Evolutionary conservation across 2,329 filamentous ascomycete species (phyloP), one percentile per base, ranked within the genome.

Genomic region (Colletotrichum echinochloae): DNA sequence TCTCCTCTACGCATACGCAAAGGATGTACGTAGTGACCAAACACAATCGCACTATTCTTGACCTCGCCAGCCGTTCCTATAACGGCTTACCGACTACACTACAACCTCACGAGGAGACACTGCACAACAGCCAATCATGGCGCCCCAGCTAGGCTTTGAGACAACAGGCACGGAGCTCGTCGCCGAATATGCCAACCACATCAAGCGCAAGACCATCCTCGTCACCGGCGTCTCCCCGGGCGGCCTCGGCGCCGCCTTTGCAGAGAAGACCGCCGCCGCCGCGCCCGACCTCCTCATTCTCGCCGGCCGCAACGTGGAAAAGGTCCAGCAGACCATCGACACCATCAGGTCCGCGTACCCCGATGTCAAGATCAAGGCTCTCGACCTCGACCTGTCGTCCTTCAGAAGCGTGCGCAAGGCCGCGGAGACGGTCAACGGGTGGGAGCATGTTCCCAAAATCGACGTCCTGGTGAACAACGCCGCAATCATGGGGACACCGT

Each of bases 401-500:
- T 73, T 82, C 39, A 76, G 79, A 2, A 78, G 78, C 0, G 78
- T 86, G 4, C 79, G 84, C 20, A 66, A 74, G 1, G 81, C 83
- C 0, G 83, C 83, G 1, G 74, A 72, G 0, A 75, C 78, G 12
- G 77, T 85, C 5, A 80, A 79, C 16, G 46, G 66, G 0, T 80
- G 78, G 76, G 65, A 35, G 2, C 79, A 80, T 5, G 76, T 81
- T 2, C 76, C 74, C 71, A 73, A 51, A 11, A 78, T 85, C 18
- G 81, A 85, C 49, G 77, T 83, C 5, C 65, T 85, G 14, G 78
- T 85, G 14, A 84, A 84, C 66, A 83, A 82, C 65, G 82, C 83
- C 0, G 82, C 78, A 3, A 77, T 85, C 59, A 84, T 84, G 83
- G 81, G 77, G 1, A 61, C 78, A 2, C 73, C 75, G 0, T 78